Evolutionary conservation across 495 filamentous ascomycete genomes (phyloP).

Genomic region (Penicillium coprophilum): DNA sequence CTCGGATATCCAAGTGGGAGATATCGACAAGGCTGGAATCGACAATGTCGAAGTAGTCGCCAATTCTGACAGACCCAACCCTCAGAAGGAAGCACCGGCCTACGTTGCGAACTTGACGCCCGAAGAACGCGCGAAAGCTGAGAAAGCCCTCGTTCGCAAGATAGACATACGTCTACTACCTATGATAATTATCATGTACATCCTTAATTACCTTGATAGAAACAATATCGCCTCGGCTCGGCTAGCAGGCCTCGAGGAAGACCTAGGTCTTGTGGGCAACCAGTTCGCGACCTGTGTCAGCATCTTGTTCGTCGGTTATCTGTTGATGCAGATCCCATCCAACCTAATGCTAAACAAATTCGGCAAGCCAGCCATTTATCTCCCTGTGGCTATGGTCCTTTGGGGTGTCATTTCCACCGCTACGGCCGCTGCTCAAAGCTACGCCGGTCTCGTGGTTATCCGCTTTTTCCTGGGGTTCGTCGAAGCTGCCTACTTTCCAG

Average conservation of each 20-base stretch:
- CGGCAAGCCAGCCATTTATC: conserved; percentile 60
- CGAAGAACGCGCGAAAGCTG: conserved; percentile 49
- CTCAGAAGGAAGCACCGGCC: conserved; percentile 45
- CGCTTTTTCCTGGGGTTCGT: conserved; percentile 73
- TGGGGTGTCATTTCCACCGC: conserved; percentile 72
- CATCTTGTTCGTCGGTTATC: conserved; percentile 73
- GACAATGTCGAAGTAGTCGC: conserved; percentile 52
- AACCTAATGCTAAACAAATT: conserved; percentile 51
- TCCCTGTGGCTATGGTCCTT: conserved; percentile 62
- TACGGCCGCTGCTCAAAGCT: conserved; percentile 59
- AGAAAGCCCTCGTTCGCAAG: conserved; percentile 57
- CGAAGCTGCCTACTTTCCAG: conserved; percentile 53
- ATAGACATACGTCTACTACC: conserved; percentile 64
- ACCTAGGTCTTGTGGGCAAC: conserved; percentile 46
- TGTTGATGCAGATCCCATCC: conserved; percentile 49
- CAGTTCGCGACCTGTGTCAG: conserved; percentile 60
- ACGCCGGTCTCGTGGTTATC: conserved; percentile 60
- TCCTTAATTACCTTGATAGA: conserved; percentile 79
- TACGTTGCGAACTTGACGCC: conserved; percentile 50
- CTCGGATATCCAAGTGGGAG: conserved; percentile 22
- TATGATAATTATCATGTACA: conserved; percentile 70
- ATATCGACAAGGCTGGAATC: conserved; percentile 61
- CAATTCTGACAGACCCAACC: conserved; percentile 34
- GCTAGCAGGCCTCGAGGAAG: conserved; percentile 52
- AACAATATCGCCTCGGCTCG: conserved; percentile 56